phyloP scores from a whole-genome alignment of 345 rosid species.

The Angophora floribunda region DNA sequence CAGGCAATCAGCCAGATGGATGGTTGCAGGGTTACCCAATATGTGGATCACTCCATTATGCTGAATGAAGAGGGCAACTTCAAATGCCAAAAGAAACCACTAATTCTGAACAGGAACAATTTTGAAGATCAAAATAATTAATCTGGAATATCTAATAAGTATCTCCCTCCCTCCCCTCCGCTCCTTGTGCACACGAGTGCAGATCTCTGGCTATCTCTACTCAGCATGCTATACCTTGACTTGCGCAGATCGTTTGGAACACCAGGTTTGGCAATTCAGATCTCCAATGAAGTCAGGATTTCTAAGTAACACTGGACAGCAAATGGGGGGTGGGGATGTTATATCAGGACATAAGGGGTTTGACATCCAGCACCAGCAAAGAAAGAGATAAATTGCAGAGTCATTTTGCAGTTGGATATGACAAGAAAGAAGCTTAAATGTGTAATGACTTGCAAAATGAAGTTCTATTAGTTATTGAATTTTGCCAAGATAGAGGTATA shows the following conservation, averaged over 20 bases:
- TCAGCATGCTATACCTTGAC: background rate
- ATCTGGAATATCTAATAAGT: background rate
- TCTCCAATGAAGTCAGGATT: background rate
- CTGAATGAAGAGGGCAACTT: background rate
- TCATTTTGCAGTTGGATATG: background rate
- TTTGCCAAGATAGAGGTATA: background rate
- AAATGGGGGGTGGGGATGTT: background rate
- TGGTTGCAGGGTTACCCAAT: background rate
- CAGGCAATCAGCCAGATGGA: background rate
- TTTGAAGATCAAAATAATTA: background rate
- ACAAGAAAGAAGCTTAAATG: background rate
- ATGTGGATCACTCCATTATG: background rate
- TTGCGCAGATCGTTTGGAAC: background rate
- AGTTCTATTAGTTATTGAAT: background rate
- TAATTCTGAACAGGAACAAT: background rate
- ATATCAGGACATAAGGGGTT: background rate
- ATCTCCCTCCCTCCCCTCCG: background rate
- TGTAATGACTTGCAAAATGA: background rate
- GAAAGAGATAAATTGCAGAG: background rate
- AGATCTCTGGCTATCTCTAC: background rate
- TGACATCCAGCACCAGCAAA: background rate
- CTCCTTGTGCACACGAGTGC: background rate
- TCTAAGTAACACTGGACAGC: background rate
- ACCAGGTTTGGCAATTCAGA: background rate
- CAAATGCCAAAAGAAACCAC: background rate